These are phyloP conservation scores for Leptomonas pyrrhocoris DNA, from an alignment of 208 protist genomes.

Conservation along the genomic window DNA sequence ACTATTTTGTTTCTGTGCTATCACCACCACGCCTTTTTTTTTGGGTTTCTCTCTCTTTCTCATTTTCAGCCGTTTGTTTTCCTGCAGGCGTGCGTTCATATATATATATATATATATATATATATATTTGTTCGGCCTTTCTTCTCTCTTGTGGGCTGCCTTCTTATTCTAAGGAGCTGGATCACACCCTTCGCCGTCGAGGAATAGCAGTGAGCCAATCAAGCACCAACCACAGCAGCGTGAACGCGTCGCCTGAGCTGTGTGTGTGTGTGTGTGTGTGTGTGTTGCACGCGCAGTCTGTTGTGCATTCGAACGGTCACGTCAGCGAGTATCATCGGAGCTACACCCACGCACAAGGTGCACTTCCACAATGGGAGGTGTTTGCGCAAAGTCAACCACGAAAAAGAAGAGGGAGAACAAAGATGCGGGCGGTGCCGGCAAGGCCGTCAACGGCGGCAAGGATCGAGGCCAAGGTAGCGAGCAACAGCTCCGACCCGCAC, in stretches of 20 bases:
- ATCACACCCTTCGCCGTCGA: too few species aligned
- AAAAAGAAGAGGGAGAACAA: constrained; percentile 10
- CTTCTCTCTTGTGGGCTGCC: background rate
- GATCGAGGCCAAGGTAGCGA: background rate
- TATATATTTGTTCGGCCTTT: background rate
- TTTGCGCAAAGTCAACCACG: constrained; percentile 18
- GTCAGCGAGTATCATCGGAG: too few species aligned
- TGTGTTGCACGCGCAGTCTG: too few species aligned
- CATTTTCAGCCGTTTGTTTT: background rate
- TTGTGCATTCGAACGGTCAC: too few species aligned
- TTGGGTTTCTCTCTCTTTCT: background rate
- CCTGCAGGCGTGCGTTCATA: background rate
- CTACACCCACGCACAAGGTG: too few species aligned
- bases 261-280: too few species aligned
- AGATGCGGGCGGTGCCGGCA: background rate
- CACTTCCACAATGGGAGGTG: constrained; percentile 26
- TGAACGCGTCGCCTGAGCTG: background rate
- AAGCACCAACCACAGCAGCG: background rate
- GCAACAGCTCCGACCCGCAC: background rate
- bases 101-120: background rate
- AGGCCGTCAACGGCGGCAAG: background rate
- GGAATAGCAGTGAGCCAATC: too few species aligned
- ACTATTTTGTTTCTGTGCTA: background rate
- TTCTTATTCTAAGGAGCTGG: background rate
- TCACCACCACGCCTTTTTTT: background rate